Evolutionary conservation across 768 basidiomycete genomes (phyloP).

Genomic region (Podaxis sp.): DNA sequence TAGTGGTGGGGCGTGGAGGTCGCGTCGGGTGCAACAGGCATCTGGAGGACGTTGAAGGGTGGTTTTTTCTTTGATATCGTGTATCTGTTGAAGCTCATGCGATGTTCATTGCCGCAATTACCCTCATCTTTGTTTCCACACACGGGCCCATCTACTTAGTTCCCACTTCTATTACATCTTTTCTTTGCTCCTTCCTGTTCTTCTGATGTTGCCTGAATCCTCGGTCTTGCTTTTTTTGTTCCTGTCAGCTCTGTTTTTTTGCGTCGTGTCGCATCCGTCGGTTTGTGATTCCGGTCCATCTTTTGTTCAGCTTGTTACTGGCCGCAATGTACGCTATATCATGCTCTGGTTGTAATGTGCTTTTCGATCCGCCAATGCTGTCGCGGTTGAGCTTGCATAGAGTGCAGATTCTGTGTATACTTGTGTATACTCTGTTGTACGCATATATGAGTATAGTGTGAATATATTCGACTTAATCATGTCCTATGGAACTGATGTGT

Average conservation of each 20-base stretch:
- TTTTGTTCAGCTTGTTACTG: background rate
- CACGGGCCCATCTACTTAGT: no score
- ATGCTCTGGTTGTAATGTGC: background rate
- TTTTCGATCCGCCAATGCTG: background rate
- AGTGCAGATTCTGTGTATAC: background rate
- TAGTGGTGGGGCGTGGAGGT: slow-evolving; percentile 22
- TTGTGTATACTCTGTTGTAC: background rate
- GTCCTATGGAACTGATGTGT: background rate
- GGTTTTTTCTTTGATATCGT: background rate
- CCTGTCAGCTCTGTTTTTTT: background rate
- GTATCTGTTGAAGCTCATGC: background rate
- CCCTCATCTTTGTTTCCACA: background rate
- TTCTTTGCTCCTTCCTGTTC: background rate
- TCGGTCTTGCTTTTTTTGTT: background rate
- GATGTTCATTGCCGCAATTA: background rate
- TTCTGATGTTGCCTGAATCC: background rate
- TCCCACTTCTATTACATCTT: background rate
- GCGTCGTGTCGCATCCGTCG: background rate
- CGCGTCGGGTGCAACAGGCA: slow-evolving; percentile 20
- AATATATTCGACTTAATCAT: background rate
- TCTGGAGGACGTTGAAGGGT: slow-evolving; percentile 15
- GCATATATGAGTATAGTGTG: background rate
- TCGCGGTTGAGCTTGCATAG: background rate
- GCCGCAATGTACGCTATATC: slow-evolving; percentile 5
- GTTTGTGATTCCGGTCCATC: background rate